Evolutionary conservation across 768 basidiomycete genomes (phyloP).

Genomic region (Hemileccinum impolitum): DNA sequence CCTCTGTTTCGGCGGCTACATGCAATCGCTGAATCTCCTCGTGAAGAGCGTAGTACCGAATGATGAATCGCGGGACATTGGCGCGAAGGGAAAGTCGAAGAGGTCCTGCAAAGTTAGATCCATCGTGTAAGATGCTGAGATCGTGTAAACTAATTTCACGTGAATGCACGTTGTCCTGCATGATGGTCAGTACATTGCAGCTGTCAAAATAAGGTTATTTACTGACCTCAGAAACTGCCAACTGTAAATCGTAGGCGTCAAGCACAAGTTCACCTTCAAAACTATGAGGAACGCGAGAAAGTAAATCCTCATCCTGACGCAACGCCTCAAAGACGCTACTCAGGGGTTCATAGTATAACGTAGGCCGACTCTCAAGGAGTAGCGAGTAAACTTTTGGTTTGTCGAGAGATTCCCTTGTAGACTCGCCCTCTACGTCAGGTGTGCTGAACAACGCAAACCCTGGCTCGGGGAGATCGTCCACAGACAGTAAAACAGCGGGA

Average conservation of each 20-base stretch:
- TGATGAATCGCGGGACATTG: slow-evolving; percentile 56
- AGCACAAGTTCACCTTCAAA: slow-evolving; percentile 62
- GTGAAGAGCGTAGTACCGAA: slow-evolving; percentile 61
- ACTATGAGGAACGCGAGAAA: slow-evolving; percentile 45
- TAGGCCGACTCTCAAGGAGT: slow-evolving; percentile 60
- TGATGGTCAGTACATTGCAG: slow-evolving; percentile 4
- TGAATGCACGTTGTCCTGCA: slow-evolving; percentile 65
- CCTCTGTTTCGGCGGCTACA: slow-evolving; percentile 15
- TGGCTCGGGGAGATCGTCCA: slow-evolving; percentile 38
- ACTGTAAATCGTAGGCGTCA: slow-evolving; percentile 66
- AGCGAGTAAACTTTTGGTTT: slow-evolving; percentile 32
- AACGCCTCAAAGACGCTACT: slow-evolving; percentile 68
- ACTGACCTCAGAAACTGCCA: slow-evolving; percentile 62
- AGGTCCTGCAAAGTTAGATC: slow-evolving; percentile 56
- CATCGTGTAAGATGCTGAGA: slow-evolving; percentile 66
- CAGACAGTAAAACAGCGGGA: slow-evolving; percentile 57
- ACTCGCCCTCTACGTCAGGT: slow-evolving; percentile 31
- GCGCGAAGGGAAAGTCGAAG: slow-evolving; percentile 55
- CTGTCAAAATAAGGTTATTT: neutral
- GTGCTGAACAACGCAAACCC: slow-evolving; percentile 58
- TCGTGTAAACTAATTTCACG: slow-evolving; percentile 72
- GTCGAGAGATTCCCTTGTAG: slow-evolving; percentile 12
- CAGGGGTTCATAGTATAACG: slow-evolving; percentile 75
- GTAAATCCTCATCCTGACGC: slow-evolving; percentile 52
- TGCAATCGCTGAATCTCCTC: slow-evolving; percentile 48